Conservation (phyloP, 1,284 basidiomycete genomes). For the Stygiomarasmius scandens region DNA sequence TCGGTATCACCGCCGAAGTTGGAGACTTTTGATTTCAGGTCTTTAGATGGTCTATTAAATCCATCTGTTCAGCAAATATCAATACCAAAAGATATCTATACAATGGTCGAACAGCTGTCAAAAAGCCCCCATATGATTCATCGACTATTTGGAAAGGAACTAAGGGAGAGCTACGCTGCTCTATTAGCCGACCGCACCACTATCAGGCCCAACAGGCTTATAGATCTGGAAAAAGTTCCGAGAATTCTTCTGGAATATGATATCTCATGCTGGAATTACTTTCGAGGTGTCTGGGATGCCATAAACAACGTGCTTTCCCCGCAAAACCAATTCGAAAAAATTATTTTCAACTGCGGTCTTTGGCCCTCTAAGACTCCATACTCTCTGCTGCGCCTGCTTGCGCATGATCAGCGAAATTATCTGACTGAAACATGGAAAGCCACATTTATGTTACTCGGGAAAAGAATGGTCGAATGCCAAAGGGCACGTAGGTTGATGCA, state of each 20-base stretch:
- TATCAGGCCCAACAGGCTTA: not conserved
- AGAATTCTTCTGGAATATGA: not conserved
- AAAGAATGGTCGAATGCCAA: conserved; percentile 34
- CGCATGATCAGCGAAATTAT: conserved; percentile 9
- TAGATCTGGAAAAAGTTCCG: not conserved
- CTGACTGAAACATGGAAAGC: conserved; percentile 28
- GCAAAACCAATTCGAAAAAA: not conserved
- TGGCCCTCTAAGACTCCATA: not conserved
- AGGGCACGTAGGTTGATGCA: conserved; percentile 33
- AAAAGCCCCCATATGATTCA: not conserved
- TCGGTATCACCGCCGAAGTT: not conserved
- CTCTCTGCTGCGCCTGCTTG: not conserved
- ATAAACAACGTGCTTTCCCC: conserved; percentile 27
- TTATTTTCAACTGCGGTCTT: not conserved
- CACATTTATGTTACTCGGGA: conserved; percentile 28
- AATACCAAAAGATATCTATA: too few relatives aligned
- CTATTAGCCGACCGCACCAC: not conserved
- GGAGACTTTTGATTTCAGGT: not conserved
- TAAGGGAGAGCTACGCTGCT: not conserved
- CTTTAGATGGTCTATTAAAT: not conserved
- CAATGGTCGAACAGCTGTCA: not conserved
- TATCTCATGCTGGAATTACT: not conserved
- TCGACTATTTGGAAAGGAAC: not conserved
- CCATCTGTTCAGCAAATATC: not conserved
- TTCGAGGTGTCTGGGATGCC: not conserved